Evolutionary conservation across 768 basidiomycete species (phyloP).

Genomic region (Tylopilus felleus): DNA sequence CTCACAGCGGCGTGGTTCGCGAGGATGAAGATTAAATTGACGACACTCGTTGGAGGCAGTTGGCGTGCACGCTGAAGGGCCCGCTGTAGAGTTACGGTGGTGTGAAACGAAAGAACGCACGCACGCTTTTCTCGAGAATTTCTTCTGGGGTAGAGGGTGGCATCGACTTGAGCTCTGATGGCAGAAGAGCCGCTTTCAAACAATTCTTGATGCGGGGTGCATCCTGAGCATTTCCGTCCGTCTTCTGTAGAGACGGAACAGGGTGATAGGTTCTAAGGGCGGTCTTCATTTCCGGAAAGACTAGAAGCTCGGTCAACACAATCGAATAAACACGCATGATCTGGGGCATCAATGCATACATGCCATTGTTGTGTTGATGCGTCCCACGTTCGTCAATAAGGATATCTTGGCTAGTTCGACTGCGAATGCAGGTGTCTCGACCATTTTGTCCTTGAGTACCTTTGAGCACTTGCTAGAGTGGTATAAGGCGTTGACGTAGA

Average conservation of each 20-base stretch:
- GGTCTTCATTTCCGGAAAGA: slow-evolving; percentile 94
- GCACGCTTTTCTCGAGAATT: slow-evolving; percentile 63
- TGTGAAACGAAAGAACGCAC: slow-evolving; percentile 20
- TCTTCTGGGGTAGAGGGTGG: slow-evolving; percentile 75
- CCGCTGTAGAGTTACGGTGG: slow-evolving; percentile 3
- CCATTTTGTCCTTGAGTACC: slow-evolving; percentile 84
- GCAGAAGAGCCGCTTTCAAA: slow-evolving; percentile 75
- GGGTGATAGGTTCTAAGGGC: slow-evolving; percentile 87
- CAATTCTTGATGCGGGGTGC: slow-evolving; percentile 91
- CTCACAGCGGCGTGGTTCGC: slow-evolving; percentile 74
- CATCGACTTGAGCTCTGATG: slow-evolving; percentile 60
- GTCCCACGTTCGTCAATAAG: slow-evolving; percentile 82
- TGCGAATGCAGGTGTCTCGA: slow-evolving; percentile 74
- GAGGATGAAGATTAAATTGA: slow-evolving; percentile 82
- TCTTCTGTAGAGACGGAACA: slow-evolving; percentile 83
- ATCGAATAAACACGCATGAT: slow-evolving; percentile 6
- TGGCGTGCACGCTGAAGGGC: slow-evolving; percentile 48
- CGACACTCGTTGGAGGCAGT: slow-evolving; percentile 79
- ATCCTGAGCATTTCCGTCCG: slow-evolving; percentile 84
- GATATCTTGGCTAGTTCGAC: slow-evolving; percentile 81
- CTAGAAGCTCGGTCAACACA: slow-evolving; percentile 38
- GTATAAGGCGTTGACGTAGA: slow-evolving; percentile 80
- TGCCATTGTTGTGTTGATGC: slow-evolving; percentile 92
- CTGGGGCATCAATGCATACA: slow-evolving; percentile 44
- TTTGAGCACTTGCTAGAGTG: slow-evolving; percentile 84